Base-by-base conservation (phyloP, 768 basidiomycete species). In the Lactarius sanguifluus region DNA sequence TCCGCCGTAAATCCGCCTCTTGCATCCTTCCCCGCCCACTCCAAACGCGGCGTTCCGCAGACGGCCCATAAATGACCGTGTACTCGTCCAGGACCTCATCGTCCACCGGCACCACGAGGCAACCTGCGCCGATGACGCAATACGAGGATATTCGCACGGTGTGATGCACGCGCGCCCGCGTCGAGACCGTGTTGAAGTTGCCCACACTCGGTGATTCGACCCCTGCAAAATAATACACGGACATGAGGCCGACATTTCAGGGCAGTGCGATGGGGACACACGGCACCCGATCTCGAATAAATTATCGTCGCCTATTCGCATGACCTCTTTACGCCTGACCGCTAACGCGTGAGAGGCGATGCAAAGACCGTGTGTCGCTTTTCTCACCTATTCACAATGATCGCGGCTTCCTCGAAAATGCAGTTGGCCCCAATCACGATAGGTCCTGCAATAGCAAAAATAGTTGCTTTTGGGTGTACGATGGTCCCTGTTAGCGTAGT, bases 281-380 rank as follows among this genome's bases (percentile, higher is more conserved):
- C 96, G 89, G 76, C 90, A 93, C 25, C 91, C 92, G 61, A 97
- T 93, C 78, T 97, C 94, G 72, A 99, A 96, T 65, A 95, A 80
- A 75, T 98, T 98, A 67, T 92, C 87, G 75, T 96, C 89, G 6
- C 96, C 96, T 57, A 99, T 94, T 23, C 88, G 86, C 94, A 98
- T 93, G 41, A 90, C 85, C 73, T 94, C 91, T 72, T 91, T 94
- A 62, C 84, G 77, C 72, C 86, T 89, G 70, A 40, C 41, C 47
- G 41, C 25, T n/a, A 13, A 30, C 18, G 34, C 25, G 61, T 34
- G 61, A 61, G 57, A 56, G 57, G 52, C 32, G 30, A 41, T 25
- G 38, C 40, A 23, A 52, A 40, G 32, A 34, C 18, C 38, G 59
- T 61, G 57, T 76, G 61, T 38, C 23, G 43, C 43, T 5, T 50